Conservation (phyloP, 140 eudicot genomes). For the Oenanthe javanica region DNA sequence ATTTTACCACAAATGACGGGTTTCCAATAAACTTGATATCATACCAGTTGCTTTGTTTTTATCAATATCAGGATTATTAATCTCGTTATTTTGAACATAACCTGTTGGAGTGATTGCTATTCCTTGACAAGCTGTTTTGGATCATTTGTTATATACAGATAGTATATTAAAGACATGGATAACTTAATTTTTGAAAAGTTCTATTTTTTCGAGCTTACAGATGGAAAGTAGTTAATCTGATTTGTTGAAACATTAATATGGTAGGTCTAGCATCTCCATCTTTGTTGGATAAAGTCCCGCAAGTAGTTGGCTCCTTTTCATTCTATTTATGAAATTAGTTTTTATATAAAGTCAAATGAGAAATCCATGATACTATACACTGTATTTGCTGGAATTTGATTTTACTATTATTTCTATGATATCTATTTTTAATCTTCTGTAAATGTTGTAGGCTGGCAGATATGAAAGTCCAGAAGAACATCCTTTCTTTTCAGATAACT, state of each 20-base stretch:
- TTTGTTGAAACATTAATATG: neutral
- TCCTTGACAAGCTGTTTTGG: neutral
- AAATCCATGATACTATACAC: neutral
- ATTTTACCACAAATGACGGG: neutral
- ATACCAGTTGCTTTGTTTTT: neutral
- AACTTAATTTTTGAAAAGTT: neutral
- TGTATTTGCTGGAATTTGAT: neutral
- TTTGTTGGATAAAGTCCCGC: neutral
- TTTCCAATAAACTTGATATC: neutral
- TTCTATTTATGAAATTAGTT: neutral
- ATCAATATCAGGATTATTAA: neutral
- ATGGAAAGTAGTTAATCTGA: neutral
- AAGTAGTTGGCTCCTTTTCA: neutral
- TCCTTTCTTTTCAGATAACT: slow-evolving; percentile 48
- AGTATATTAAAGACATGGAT: neutral
- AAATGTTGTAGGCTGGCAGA: slow-evolving; percentile 43
- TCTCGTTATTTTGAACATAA: neutral
- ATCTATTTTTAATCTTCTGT: neutral
- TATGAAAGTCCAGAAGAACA: slow-evolving; percentile 53
- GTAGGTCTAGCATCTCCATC: neutral
- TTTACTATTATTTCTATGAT: neutral
- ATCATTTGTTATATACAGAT: neutral
- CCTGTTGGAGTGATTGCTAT: neutral
- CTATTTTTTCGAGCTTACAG: neutral
- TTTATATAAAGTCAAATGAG: neutral